Percentiles rank a stretch among this genome's conserved stretches.
These are phyloP conservation scores for Phytopythium boreale DNA, from an alignment of 352 stramenopile genomes.

Conservation along the genomic window DNA sequence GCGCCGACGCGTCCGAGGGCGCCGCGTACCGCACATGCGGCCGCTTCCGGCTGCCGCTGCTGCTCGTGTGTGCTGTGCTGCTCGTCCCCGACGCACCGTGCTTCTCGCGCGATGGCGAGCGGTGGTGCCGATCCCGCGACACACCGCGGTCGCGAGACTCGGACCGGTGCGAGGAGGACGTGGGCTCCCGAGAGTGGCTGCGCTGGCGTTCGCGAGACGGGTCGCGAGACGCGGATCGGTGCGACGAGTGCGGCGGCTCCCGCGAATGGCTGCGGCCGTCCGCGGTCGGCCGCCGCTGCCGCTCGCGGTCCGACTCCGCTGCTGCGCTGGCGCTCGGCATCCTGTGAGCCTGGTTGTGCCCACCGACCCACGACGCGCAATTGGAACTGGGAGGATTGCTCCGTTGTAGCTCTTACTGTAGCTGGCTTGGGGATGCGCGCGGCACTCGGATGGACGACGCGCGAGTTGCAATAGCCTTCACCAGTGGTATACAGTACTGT, in stretches of 20 bases:
- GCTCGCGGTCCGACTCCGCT: background rate
- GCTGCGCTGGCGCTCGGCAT: background rate
- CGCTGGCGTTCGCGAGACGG: background rate
- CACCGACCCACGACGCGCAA: too few species aligned
- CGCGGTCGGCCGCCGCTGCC: constrained; percentile 1
- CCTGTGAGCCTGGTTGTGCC: too few species aligned
- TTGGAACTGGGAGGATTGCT: too few species aligned
- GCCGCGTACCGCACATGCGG: constrained; percentile 55
- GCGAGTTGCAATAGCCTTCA: too few species aligned
- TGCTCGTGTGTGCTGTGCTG: constrained; percentile 7
- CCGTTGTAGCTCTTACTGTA: background rate
- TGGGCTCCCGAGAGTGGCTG: background rate
- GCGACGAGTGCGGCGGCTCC: background rate
- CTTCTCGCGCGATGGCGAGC: constrained; percentile 6
- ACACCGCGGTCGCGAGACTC: background rate
- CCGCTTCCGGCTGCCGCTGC: constrained; percentile 29
- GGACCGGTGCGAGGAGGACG: background rate
- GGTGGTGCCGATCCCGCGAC: background rate
- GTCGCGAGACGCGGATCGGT: constrained; percentile 1
- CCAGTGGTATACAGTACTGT: too few species aligned
- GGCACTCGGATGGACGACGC: background rate
- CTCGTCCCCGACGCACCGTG: background rate
- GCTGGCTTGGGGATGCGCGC: background rate
- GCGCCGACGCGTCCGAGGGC: constrained; percentile 34
- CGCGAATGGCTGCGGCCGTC: background rate